Percentiles rank a stretch among this genome's conserved stretches.
Evolutionary conservation across 805 yeast genomes (phyloP).

Genomic region (Candida hungchunana): DNA sequence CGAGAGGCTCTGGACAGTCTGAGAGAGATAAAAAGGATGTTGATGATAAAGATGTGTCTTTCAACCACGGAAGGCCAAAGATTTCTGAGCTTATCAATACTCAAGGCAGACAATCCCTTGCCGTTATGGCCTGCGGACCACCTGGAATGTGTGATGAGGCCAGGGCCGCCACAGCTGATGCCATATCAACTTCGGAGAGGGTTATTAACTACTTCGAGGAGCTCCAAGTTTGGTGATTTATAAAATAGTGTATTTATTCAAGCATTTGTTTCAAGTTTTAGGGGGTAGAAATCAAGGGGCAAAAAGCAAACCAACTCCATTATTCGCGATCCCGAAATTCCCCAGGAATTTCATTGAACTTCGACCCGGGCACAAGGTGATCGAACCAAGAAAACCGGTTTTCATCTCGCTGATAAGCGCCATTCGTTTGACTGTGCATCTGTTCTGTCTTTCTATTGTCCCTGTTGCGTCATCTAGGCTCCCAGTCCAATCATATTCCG

Average conservation of each 20-base stretch:
- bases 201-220: constrained; percentile 73
- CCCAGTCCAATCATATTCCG: no score
- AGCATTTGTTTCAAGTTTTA: not conserved
- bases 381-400: no score
- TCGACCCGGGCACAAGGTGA: no score
- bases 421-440: no score
- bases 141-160: constrained; percentile 52
- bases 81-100: constrained; percentile 30
- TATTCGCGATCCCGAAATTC: not conserved
- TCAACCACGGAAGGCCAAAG: constrained; percentile 44
- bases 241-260: no score
- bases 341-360: not conserved
- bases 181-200: constrained; percentile 36
- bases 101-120: constrained; percentile 29
- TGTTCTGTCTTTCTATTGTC: no score
- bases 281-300: no score
- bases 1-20: no score
- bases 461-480: no score
- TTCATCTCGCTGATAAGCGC: no score
- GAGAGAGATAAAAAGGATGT: not conserved
- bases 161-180: constrained; percentile 40
- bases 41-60: constrained; percentile 19
- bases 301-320: no score
- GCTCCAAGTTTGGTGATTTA: constrained; percentile 61
- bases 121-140: constrained; percentile 64